phyloP scores from a whole-genome alignment of 2,329 filamentous ascomycete species.

The Ophiostoma sp. region DNA sequence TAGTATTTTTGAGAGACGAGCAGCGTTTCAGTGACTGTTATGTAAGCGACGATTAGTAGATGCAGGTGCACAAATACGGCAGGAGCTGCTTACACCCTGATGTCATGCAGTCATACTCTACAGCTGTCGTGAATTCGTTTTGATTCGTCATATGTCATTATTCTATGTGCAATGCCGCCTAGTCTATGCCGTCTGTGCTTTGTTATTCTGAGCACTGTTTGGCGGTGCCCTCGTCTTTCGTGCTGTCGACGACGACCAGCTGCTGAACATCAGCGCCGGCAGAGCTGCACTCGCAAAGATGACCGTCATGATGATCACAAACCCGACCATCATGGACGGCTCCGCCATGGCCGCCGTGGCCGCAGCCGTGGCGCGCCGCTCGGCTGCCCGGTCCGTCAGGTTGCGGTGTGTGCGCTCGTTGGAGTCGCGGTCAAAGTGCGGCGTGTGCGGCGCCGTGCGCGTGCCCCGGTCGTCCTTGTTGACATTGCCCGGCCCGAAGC shows the following conservation, averaged over 20 bases:
- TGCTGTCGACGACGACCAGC: constrained; percentile 31
- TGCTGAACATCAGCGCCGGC: constrained; percentile 40
- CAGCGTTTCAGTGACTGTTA: neutral
- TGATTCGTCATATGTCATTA: neutral
- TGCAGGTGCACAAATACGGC: neutral
- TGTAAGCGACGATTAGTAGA: neutral
- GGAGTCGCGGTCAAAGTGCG: constrained; percentile 70
- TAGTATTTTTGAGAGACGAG: neutral
- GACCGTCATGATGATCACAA: constrained; percentile 47
- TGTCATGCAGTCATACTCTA: neutral
- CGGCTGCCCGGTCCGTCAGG: constrained; percentile 48
- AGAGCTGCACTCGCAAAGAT: constrained; percentile 43
- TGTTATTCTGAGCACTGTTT: neutral
- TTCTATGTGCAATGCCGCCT: neutral
- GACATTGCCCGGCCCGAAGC: constrained; percentile 21
- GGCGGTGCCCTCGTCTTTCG: neutral
- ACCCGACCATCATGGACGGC: constrained; percentile 40
- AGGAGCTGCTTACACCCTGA: too few relatives aligned
- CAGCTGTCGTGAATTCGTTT: neutral
- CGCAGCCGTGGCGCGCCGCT: constrained; percentile 35
- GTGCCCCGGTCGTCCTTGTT: constrained; percentile 29
- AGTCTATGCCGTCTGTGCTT: neutral
- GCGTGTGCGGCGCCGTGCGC: constrained; percentile 46
- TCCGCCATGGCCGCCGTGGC: constrained; percentile 38
- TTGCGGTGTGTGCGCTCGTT: constrained; percentile 70